phyloP scores from a whole-genome alignment of 2,329 filamentous ascomycete genomes.

The Chaetomiaceae sp. region DNA sequence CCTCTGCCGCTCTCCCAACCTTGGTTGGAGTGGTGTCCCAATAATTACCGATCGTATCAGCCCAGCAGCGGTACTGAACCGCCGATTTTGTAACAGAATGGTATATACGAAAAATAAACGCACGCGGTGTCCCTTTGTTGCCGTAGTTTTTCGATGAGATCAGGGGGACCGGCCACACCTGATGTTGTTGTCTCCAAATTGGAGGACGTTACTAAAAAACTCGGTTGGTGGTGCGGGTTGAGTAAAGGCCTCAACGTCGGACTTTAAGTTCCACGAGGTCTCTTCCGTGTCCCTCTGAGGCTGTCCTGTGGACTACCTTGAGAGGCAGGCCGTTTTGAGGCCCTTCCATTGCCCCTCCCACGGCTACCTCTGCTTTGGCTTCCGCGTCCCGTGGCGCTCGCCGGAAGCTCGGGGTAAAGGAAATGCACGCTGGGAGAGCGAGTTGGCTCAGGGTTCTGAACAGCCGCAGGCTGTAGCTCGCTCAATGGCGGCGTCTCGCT shows the following conservation, averaged over 20 bases:
- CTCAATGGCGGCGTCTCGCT: conserved; percentile 16
- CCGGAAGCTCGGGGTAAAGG: conserved; percentile 20
- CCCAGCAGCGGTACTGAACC: neutral
- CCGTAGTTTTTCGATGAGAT: neutral
- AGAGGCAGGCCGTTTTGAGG: conserved; percentile 17
- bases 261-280: conserved; percentile 5
- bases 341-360: conserved; percentile 1
- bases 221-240: neutral
- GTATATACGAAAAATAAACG: neutral
- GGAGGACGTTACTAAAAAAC: no score
- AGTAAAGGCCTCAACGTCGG: neutral
- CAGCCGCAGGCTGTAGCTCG: neutral
- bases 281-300: conserved; percentile 3
- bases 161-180: neutral
- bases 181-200: neutral
- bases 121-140: neutral
- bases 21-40: neutral
- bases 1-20: neutral
- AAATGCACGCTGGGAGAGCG: conserved; percentile 12
- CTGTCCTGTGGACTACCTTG: conserved; percentile 2
- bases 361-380: conserved; percentile 5
- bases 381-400: conserved; percentile 11
- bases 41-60: neutral
- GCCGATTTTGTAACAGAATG: neutral
- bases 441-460: neutral